These are phyloP conservation scores for Rutidosis leptorrhynchoides DNA, from an alignment of 129 eudicot genomes.

Conservation along the genomic window DNA sequence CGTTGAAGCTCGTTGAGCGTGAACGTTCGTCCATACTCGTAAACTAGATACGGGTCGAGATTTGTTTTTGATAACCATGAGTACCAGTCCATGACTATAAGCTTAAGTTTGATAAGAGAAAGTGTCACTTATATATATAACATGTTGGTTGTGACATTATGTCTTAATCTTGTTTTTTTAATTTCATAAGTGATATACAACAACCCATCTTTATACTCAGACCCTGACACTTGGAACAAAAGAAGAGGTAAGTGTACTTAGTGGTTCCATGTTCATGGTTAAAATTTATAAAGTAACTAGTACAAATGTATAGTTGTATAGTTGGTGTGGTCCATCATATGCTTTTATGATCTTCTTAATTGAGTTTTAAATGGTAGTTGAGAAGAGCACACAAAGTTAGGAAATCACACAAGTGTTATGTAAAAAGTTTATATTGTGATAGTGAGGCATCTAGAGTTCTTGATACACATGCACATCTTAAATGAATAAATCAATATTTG, in stretches of 20 bases:
- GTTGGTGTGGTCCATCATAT: slow-evolving; percentile 30
- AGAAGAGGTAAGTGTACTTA: neutral
- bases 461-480: slow-evolving; percentile 12
- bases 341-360: slow-evolving; percentile 25
- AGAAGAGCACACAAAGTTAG: slow-evolving; percentile 25
- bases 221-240: neutral
- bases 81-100: slow-evolving; percentile 77
- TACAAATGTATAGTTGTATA: slow-evolving; percentile 18
- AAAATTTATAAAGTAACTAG: slow-evolving; percentile 11
- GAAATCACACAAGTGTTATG: slow-evolving; percentile 16
- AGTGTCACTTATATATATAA: slow-evolving; percentile 21
- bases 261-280: neutral
- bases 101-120: slow-evolving; percentile 8
- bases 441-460: slow-evolving; percentile 16
- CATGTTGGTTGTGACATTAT: slow-evolving; percentile 2
- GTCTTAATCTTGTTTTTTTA: neutral
- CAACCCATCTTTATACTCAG: neutral
- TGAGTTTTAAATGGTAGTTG: slow-evolving; percentile 27
- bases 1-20: slow-evolving; percentile 52
- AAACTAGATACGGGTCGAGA: slow-evolving; percentile 47
- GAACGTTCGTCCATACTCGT: slow-evolving; percentile 51
- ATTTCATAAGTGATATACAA: neutral
- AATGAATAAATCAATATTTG: slow-evolving; percentile 9
- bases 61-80: slow-evolving; percentile 61
- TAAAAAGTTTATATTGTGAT: slow-evolving; percentile 18